Conservation (phyloP, 2,329 filamentous ascomycete species). For the Colletotrichum sublineola region DNA sequence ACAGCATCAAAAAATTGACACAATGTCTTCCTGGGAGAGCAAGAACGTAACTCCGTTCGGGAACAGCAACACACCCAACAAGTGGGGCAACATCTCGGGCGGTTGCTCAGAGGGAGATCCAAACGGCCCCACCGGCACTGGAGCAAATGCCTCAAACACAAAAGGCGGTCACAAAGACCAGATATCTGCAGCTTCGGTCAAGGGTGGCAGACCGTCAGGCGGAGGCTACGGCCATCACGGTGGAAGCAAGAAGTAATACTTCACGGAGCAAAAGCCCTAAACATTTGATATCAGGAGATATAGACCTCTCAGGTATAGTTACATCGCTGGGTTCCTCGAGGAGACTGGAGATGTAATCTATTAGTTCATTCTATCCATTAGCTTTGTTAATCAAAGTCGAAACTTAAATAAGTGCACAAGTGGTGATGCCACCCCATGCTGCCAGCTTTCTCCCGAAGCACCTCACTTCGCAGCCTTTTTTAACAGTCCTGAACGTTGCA, state of each 20-base stretch:
- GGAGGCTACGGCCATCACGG: slow-evolving; percentile 1
- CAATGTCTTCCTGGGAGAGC: slow-evolving; percentile 9
- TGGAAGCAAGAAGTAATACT: neutral
- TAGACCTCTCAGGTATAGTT: neutral
- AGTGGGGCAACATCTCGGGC: neutral
- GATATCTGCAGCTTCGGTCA: neutral
- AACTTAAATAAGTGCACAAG: fast-evolving
- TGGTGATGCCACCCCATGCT: neutral
- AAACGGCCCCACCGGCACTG: slow-evolving; percentile 11
- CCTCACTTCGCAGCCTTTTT: neutral
- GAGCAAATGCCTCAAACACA: neutral
- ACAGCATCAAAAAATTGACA: no score
- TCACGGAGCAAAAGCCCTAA: neutral
- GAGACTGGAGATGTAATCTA: no score
- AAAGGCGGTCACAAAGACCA: slow-evolving; percentile 9
- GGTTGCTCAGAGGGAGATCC: neutral
- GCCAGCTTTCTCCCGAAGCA: neutral
- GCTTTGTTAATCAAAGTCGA: neutral
- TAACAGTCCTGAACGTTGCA: no score
- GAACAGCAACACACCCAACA: neutral
- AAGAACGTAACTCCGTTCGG: neutral
- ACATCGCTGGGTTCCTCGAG: neutral
- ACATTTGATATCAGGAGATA: no score
- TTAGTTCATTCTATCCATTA: neutral
- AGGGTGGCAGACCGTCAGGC: neutral